These are phyloP conservation scores for Marasmius oreades DNA, from an alignment of 1,284 basidiomycete genomes.

Conservation along the genomic window DNA sequence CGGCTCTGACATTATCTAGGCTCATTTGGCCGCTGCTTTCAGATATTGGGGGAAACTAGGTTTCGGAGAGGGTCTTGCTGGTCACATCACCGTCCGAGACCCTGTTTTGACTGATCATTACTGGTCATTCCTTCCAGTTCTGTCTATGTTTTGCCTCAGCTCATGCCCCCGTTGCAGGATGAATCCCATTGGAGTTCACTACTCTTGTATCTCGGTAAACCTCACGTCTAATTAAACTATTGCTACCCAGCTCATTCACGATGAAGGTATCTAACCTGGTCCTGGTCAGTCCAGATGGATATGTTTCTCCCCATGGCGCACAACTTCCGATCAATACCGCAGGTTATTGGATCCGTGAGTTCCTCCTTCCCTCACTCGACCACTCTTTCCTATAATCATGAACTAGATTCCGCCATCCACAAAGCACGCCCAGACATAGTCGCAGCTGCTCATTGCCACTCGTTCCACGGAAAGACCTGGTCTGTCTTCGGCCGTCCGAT, in stretches of 20 bases:
- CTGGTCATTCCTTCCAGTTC: constrained; percentile 10
- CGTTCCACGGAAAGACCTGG: constrained; percentile 58
- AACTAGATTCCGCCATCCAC: constrained; percentile 46
- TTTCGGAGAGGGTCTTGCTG: constrained; percentile 56
- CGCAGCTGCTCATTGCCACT: constrained; percentile 65
- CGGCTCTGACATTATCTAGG: background rate
- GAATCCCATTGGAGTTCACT: constrained; percentile 25
- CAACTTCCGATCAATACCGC: constrained; percentile 25
- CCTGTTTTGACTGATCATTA: constrained; percentile 16
- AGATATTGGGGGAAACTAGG: constrained; percentile 40
- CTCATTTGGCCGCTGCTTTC: constrained; percentile 5
- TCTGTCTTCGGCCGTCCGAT: constrained; percentile 54
- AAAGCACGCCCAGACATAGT: constrained; percentile 56
- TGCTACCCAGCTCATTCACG: background rate
- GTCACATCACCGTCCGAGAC: constrained; percentile 54
- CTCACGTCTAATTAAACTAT: background rate
- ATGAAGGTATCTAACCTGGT: constrained; percentile 24
- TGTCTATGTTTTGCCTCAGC: background rate
- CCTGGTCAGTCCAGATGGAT: constrained; percentile 22
- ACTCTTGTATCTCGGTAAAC: constrained; percentile 23
- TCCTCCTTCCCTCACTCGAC: constrained; percentile 24
- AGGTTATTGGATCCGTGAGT: constrained; percentile 22
- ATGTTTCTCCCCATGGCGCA: constrained; percentile 22
- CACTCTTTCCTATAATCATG: constrained; percentile 12
- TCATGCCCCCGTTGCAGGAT: constrained; percentile 16